phyloP scores from a whole-genome alignment of 129 eudicot species.

The Apium graveolens region DNA sequence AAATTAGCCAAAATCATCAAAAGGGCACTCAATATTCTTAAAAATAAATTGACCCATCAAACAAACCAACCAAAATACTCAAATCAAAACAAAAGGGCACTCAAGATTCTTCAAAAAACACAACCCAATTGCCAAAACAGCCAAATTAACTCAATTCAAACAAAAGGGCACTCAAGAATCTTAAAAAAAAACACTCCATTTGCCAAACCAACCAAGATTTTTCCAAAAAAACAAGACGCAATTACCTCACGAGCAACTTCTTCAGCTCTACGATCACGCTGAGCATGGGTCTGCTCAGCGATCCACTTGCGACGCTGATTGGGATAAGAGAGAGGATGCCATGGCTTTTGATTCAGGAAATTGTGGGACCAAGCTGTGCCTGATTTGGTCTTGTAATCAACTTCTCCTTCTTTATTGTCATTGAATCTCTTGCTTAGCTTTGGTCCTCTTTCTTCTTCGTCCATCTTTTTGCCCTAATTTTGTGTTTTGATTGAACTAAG shows the following conservation, averaged over 20 bases:
- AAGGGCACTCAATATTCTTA: background rate
- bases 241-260: slow-evolving; percentile 87
- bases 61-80: background rate
- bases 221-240: background rate
- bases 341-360: slow-evolving; percentile 87
- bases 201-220: slow-evolving; percentile 19
- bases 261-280: slow-evolving; percentile 59
- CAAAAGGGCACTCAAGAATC: background rate
- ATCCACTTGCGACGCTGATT: slow-evolving; percentile 98
- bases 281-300: slow-evolving; percentile 86
- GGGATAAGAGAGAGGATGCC: slow-evolving; percentile 97
- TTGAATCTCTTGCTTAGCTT: slow-evolving; percentile 51
- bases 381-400: slow-evolving; percentile 72
- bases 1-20: background rate
- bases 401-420: slow-evolving; percentile 55
- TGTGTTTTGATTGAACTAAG: background rate
- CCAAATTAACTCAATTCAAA: background rate
- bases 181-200: background rate
- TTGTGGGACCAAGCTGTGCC: slow-evolving; percentile 95
- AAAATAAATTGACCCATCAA: background rate
- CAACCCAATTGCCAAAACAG: background rate
- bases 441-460: slow-evolving; percentile 48
- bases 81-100: background rate
- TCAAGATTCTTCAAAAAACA: background rate
- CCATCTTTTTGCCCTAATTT: slow-evolving; percentile 6